Percentiles rank a stretch among this genome's conserved stretches.
These are phyloP conservation scores for Fusarium staphyleae DNA, from an alignment of 2,329 filamentous ascomycete genomes.

Conservation along the genomic window DNA sequence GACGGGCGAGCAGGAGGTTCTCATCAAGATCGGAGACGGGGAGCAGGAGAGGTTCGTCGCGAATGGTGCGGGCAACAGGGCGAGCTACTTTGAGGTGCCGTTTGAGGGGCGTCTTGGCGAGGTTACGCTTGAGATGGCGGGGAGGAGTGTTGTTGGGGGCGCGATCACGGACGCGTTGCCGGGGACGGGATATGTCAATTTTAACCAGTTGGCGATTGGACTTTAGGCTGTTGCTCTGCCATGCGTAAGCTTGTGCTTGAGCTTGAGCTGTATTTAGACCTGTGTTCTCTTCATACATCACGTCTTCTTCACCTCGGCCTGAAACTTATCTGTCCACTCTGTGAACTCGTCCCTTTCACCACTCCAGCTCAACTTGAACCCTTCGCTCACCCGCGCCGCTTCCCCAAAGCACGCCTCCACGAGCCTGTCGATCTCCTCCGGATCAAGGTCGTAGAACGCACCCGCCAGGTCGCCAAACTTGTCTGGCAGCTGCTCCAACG, in stretches of 20 bases:
- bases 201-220: slow-evolving; percentile 32
- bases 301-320: slow-evolving; percentile 58
- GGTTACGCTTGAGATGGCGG: slow-evolving; percentile 32
- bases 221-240: slow-evolving; percentile 8
- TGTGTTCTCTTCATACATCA: background rate
- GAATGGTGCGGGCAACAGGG: slow-evolving; percentile 20
- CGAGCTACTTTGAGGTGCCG: slow-evolving; percentile 36
- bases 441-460: slow-evolving; percentile 75
- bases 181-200: slow-evolving; percentile 33
- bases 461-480: slow-evolving; percentile 73
- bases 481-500: slow-evolving; percentile 68
- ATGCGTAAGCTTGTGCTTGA: background rate
- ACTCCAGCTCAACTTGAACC: slow-evolving; percentile 67
- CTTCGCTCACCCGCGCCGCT: slow-evolving; percentile 62
- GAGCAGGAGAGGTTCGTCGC: slow-evolving; percentile 23
- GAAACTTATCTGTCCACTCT: slow-evolving; percentile 72
- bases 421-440: slow-evolving; percentile 61
- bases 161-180: slow-evolving; percentile 30
- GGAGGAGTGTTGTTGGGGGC: slow-evolving; percentile 15
- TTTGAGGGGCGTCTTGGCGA: slow-evolving; percentile 25
- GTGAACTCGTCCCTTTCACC: slow-evolving; percentile 78
- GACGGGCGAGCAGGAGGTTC: slow-evolving; percentile 38
- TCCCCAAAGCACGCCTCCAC: slow-evolving; percentile 68
- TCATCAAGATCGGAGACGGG: slow-evolving; percentile 44
- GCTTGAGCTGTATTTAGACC: background rate